Base-by-base conservation (phyloP, 306 rosid genomes). In the Dalbergia cochinchinensis region DNA sequence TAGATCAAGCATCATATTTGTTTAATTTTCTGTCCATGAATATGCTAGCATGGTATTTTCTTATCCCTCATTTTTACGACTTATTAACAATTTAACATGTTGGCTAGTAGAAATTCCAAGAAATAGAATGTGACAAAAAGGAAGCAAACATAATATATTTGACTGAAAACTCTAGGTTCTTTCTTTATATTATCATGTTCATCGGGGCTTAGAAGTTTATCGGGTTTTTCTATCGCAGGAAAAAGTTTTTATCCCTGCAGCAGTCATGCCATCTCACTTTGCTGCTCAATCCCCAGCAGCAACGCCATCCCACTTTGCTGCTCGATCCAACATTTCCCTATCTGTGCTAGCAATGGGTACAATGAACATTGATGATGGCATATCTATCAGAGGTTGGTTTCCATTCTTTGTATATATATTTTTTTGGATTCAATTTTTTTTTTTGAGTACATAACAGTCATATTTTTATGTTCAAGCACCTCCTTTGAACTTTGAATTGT, bases 321-420 rank as follows among this genome's bases (percentile, higher is more conserved):
- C 87, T 26, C 87, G 78, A 64, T 74, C 90, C 16, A 81, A 37
- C 76, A 88, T 78, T 62, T 79, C 91, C 75, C 86, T 89, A 6
- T 85, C 78, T 78, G 85, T 80, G 70, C 88, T 87, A 79, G 87
- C 91, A 15, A 60, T 75, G 73, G 72, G 80, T 75, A 78, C 87
- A 3, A 69, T 85, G 86, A 91, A 90, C 70, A 84, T 75, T 65
- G 89, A 88, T 79, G 90, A 87, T 62, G 87, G 85, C 64, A 85
- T 88, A 70, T 81, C 89, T 20, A 83, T 31, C 80, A 69, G 81
- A 83, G 90, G 94, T 90, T 14, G 50, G 60, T 73, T 74, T 10
- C 11, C 59, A 15, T 65, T 55, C 1, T 55, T 73, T 11, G 1
- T 48, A 26, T 34, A 33, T 8, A 22, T 22, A n/a, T 22, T 48